Percentiles rank a stretch among this genome's conserved stretches.
Conservation (phyloP, 805 yeast genomes). For the Jamesozyma spencerorum region DNA sequence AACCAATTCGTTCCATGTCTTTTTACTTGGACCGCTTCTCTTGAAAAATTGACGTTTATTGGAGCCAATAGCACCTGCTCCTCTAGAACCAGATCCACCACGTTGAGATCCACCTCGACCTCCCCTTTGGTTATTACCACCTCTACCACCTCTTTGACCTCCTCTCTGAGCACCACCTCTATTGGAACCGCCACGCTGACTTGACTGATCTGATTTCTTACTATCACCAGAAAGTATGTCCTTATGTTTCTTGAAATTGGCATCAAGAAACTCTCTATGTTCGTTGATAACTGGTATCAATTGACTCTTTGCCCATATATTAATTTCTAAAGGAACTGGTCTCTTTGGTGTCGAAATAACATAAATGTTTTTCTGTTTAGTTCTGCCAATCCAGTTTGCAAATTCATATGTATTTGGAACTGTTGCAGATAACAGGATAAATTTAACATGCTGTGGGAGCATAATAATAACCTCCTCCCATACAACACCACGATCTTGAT, state of each 20-base stretch:
- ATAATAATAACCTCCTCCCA: conserved; percentile 99
- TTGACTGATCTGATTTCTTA: conserved; percentile 26
- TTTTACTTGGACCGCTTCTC: conserved; percentile 66
- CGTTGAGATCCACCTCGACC: conserved; percentile 21
- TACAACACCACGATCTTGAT: conserved; percentile 94
- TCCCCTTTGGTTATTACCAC: conserved; percentile 16
- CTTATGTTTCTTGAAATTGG: conserved; percentile 53
- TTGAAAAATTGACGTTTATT: conserved; percentile 32
- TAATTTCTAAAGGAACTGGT: conserved; percentile 90
- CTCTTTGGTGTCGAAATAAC: conserved; percentile 94
- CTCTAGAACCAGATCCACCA: conserved; percentile 27
- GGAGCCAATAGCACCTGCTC: conserved; percentile 34
- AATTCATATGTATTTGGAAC: conserved; percentile 98
- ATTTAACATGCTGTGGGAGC: conserved; percentile 94
- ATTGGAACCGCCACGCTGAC: conserved; percentile 34
- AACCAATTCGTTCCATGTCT: conserved; percentile 67
- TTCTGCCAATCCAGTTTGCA: conserved; percentile 98
- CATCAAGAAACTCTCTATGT: conserved; percentile 56
- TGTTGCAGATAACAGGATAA: conserved; percentile 86
- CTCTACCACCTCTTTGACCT: conserved; percentile 19
- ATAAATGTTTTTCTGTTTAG: conserved; percentile 90
- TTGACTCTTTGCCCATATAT: conserved; percentile 71
- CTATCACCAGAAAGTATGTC: conserved; percentile 38
- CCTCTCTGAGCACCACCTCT: conserved; percentile 28
- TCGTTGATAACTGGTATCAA: conserved; percentile 67